Evolutionary conservation across 768 basidiomycete genomes (phyloP), one percentile per base, ranked within the genome.

Genomic region (Tulasnella sp.): DNA sequence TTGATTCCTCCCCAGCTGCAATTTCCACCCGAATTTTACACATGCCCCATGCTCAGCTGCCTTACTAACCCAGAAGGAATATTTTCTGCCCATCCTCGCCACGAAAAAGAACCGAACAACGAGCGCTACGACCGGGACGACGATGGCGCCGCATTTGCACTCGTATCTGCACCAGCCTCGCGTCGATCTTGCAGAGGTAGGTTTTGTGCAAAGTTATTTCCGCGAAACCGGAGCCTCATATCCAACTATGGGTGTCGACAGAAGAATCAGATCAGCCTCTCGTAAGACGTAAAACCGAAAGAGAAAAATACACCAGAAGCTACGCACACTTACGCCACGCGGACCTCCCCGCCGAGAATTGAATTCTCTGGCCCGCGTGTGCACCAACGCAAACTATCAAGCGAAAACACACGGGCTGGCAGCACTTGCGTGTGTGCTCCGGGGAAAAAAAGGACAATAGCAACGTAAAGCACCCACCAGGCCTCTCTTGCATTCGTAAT

Each of bases 401-500:
- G n/a, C n/a, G n/a, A n/a, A n/a, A n/a, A n/a, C n/a, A n/a, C n/a
- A n/a, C n/a, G n/a, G n/a, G n/a, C n/a, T n/a, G n/a, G n/a, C n/a
- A n/a, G n/a, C n/a, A n/a, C 31, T 21, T 45, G 23, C 31, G 43
- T 6, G 19, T 45, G 15, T 15, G 41, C 41, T 15, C 8, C 19
- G 45, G n/a, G 32, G 4, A 15, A 25, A 36, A 23, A 9, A 39
- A 39, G 50, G 17, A 14, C 53, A 9, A 46, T 9, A 21, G 11
- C 11, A n/a, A 40, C 15, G 15, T 27, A 27, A 36, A n/a, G 21
- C 19, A 45, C 55, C 35, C 15, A 57, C 55, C 55, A 57, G 21
- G n/a, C 55, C 86, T 58, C 88, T 76, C 69, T 94, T 94, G 72
- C 91, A 94, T 62, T 93, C 87, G 63, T 86, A 91, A 0, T 85